A percentile compares a stretch with the other conserved stretches of the same genome.
phyloP scores from a whole-genome alignment of 2,329 filamentous ascomycete species.

The Cordyceps javanica region DNA sequence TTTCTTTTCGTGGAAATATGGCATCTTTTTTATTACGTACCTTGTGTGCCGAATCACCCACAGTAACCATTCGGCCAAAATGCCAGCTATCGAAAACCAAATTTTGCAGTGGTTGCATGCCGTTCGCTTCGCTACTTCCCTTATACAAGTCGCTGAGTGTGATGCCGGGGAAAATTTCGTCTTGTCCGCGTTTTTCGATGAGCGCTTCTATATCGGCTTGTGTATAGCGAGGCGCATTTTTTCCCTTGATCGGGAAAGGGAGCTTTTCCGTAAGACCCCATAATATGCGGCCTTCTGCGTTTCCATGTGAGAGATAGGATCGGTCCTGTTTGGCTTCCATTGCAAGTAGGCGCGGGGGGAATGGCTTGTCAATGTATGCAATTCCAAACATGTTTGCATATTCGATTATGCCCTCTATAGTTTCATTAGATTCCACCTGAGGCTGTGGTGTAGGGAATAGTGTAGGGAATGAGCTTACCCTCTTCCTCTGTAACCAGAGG shows the following conservation, averaged over 20 bases:
- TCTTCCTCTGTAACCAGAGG: constrained; percentile 17
- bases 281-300: not conserved
- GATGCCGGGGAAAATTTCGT: constrained; percentile 6
- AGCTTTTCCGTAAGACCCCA: not conserved
- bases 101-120: constrained; percentile 29
- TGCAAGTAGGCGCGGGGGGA: not conserved
- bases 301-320: not conserved
- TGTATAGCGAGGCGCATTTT: constrained; percentile 1
- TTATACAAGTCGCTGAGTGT: constrained; percentile 27
- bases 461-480: not conserved
- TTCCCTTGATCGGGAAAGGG: not conserved
- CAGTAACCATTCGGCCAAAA: constrained; percentile 30
- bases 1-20: no score
- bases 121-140: constrained; percentile 19
- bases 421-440: no score
- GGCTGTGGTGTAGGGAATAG: not conserved
- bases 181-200: not conserved
- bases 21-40: not conserved
- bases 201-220: not conserved
- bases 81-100: constrained; percentile 33
- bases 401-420: not conserved
- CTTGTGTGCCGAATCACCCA: constrained; percentile 39
- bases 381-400: constrained; percentile 4
- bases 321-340: constrained; percentile 1
- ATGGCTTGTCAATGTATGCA: constrained; percentile 4